These are phyloP conservation scores for Pulveroboletus ravenelii DNA, from an alignment of 768 basidiomycete genomes.

Conservation along the genomic window DNA sequence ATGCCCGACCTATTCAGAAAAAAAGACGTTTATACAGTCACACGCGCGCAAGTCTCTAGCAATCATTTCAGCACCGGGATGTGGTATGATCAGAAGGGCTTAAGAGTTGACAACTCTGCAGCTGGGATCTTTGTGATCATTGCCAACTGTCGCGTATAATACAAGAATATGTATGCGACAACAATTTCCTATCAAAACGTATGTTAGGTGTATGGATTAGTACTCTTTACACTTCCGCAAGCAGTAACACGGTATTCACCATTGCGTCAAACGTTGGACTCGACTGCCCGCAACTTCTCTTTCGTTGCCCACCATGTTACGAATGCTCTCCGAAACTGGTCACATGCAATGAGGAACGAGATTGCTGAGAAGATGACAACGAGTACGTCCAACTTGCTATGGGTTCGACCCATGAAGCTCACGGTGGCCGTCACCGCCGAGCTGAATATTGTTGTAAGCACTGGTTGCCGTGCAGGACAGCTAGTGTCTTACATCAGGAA, in stretches of 20 bases:
- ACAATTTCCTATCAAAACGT: not conserved
- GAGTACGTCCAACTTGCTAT: conserved; percentile 15
- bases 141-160: not conserved
- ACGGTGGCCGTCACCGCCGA: conserved; percentile 19
- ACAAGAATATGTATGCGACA: not conserved
- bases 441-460: conserved; percentile 2
- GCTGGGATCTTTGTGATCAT: not conserved
- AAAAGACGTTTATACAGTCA: too few relatives aligned
- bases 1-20: too few relatives aligned
- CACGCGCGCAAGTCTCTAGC: too few relatives aligned
- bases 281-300: conserved; percentile 5
- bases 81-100: too few relatives aligned
- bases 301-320: conserved; percentile 11
- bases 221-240: not conserved
- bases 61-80: too few relatives aligned
- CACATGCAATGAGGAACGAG: conserved; percentile 14
- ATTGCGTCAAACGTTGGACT: conserved; percentile 6
- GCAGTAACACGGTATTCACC: not conserved
- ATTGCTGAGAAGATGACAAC: conserved; percentile 13
- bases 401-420: conserved; percentile 1
- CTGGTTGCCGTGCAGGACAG: not conserved
- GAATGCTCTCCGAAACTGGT: conserved; percentile 22
- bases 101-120: not conserved
- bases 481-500: conserved; percentile 16
- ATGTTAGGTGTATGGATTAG: not conserved